Base-by-base conservation (phyloP, 192 early-diverging fungal species). In the Lunasporangiospora selenospora region DNA sequence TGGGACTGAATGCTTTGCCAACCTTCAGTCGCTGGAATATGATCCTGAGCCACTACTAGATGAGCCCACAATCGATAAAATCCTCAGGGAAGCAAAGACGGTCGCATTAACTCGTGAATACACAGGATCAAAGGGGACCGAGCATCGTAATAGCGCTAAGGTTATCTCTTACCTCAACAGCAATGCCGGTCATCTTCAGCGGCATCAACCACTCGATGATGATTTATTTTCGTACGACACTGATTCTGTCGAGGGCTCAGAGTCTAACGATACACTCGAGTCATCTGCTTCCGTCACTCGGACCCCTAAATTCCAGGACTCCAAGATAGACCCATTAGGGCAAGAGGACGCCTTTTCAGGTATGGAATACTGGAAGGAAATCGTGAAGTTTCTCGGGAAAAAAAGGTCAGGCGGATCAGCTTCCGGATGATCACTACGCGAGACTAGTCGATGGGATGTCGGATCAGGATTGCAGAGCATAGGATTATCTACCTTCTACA, bases 61-160 rank as follows among this genome's bases (percentile, higher is more conserved):
- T 51, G 75, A 83, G 32, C 55, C 50, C 10, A 76, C 69, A 12
- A 71, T 83, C 19, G 59, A 78, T 19, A 67, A 65, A 41, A 81
- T 85, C 23, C 53, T 85, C 12, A 63, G 70, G 11, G 48, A 80
- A 37, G 66, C 77, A 19, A 70, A 76, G 24, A 67, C 76, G 7
- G 77, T 85, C 1, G 78, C 83, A 2, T 41, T 85, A 10, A 80
- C 81, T 0, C 69, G 84, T 41, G 81, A 85, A 45, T 83, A 85
- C 50, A 46, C 62, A 29, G 58, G 57, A 44, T 64, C 63, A 27
- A 43, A 26, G 31, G 37, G 46, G 47, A 9, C 48, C 42, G 30
- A 63, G 40, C 27, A n/a, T n/a, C n/a, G n/a, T n/a, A 39, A 47
- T 16, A 53, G 44, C n/a, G 50, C 53, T 23, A 41, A 55, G 15